phyloP scores from a whole-genome alignment of 495 filamentous ascomycete genomes.

The Penicillium paradoxum region DNA sequence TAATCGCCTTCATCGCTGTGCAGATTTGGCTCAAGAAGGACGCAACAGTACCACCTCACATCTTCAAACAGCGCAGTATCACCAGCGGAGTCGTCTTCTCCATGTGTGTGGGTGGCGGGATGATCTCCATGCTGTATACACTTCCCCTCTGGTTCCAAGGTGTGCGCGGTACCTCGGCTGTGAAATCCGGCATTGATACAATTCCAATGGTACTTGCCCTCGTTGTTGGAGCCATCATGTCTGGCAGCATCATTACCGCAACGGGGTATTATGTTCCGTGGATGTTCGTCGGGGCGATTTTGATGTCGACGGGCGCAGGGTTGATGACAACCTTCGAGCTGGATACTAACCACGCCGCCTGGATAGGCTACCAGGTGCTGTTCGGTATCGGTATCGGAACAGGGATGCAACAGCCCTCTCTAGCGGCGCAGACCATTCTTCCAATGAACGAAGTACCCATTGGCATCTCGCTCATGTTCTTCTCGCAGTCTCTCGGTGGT shows the following conservation, averaged over 20 bases:
- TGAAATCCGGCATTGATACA: slow-evolving; percentile 32
- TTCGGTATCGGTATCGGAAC: slow-evolving; percentile 65
- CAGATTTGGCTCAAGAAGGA: slow-evolving; percentile 40
- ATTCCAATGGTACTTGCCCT: slow-evolving; percentile 43
- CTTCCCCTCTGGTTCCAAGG: slow-evolving; percentile 77
- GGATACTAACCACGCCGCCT: slow-evolving; percentile 46
- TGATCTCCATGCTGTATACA: slow-evolving; percentile 51
- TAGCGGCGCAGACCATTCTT: slow-evolving; percentile 62
- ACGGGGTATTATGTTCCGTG: slow-evolving; percentile 66
- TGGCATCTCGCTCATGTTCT: slow-evolving; percentile 60
- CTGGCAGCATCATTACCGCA: slow-evolving; percentile 49
- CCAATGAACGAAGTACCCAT: slow-evolving; percentile 52
- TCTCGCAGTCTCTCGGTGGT: slow-evolving; percentile 61
- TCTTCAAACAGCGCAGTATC: slow-evolving; percentile 54
- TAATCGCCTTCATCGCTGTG: slow-evolving; percentile 40
- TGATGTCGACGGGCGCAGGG: slow-evolving; percentile 58
- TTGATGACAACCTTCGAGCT: slow-evolving; percentile 56
- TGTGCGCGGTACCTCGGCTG: slow-evolving; percentile 31
- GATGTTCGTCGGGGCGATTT: slow-evolving; percentile 45
- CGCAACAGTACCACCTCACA: slow-evolving; percentile 52
- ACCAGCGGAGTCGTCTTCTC: slow-evolving; percentile 38
- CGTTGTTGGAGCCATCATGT: slow-evolving; percentile 38
- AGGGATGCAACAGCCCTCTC: slow-evolving; percentile 63
- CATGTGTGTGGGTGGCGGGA: slow-evolving; percentile 18
- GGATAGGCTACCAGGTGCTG: slow-evolving; percentile 69